Base-by-base conservation (phyloP, 2,329 filamentous ascomycete genomes). In the Peltaster fructicola region DNA sequence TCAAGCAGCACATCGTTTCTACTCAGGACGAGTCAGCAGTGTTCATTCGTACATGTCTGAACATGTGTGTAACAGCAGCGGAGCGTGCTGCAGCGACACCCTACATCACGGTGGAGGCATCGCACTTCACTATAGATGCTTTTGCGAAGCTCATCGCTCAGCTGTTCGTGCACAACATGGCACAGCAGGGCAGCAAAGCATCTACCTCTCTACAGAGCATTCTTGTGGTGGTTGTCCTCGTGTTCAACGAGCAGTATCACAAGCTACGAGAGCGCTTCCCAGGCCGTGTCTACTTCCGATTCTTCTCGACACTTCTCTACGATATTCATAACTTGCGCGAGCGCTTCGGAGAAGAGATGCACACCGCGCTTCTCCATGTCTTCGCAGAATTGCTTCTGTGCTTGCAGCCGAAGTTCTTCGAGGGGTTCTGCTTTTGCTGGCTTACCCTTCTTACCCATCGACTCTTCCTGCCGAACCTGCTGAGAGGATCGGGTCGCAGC, bases 381-480 rank as follows among this genome's bases (percentile, higher is more conserved):
- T 66, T 92, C 38, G 78, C 76, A 18, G 62, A 65, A 20, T 71
- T 71, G 17, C 64, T 95, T 35, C 51, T 75, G 28, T 68, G 72
- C 24, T 56, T 95, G 14, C 74, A 81, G 30, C 88, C 88, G 1
- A 59, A 62, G 10, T 67, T 74, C 39, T 74, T 84, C 40, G 80
- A 82, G 5, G 73, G 70, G 11, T 98, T 98, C 47, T 59, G 74
- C 14, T 92, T 84, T 42, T 72, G 65, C 6, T 98, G 88, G 88
- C 53, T 90, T 14, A 65, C 68, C 8, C 64, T 98, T 12, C 58
- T 95, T 20, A 71, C 79, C 22, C 84, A 98, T 49, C 72, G 85
- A 14, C 68, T 75, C 15, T 85, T 98, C 52, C 61, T 93, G 48
- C 80, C 82, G 10, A 63, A 63, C 8, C 62, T 95, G 43, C 61